Conservation (phyloP, 1,284 basidiomycete species). For the Trichosporon sp. region DNA sequence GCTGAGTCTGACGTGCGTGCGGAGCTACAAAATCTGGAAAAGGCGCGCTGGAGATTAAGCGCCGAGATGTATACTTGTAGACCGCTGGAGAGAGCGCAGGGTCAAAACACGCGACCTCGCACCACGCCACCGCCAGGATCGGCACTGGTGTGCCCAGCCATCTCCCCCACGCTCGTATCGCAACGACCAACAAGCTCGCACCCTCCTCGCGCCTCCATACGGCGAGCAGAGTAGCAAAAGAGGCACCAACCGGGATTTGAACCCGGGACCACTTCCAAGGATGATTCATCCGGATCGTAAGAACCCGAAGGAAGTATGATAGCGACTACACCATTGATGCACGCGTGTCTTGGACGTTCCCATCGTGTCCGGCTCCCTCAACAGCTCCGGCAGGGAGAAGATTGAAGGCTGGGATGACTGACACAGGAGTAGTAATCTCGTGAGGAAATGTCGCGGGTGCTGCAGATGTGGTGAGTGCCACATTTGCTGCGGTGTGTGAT, state of each 20-base stretch:
- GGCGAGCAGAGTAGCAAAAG: not conserved
- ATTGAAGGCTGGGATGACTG: too few species aligned
- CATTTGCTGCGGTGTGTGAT: too few species aligned
- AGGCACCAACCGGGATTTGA: conserved; percentile 7
- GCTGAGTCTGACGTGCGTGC: too few species aligned
- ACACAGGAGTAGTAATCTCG: too few species aligned
- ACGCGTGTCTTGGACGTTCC: not conserved
- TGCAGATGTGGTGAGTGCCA: too few species aligned
- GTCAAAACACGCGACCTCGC: not conserved
- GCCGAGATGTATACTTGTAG: too few species aligned
- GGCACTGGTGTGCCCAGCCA: not conserved
- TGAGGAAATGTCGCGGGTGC: too few species aligned
- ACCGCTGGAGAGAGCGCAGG: too few species aligned
- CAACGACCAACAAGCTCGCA: not conserved
- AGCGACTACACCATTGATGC: conserved; percentile 10
- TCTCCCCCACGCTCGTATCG: not conserved
- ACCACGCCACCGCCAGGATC: not conserved
- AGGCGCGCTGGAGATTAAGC: too few species aligned
- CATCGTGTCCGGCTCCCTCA: too few species aligned
- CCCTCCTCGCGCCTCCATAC: not conserved
- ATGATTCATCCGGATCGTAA: conserved; percentile 7
- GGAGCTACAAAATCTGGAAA: too few species aligned
- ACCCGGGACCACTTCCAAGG: conserved; percentile 11
- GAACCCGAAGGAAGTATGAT: conserved; percentile 13
- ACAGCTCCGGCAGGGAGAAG: too few species aligned